Percentiles rank a stretch among this genome's conserved stretches.
These are phyloP conservation scores for Bonia amplexicaulis DNA, from an alignment of 176 grass and related monocot genomes.

Conservation along the genomic window DNA sequence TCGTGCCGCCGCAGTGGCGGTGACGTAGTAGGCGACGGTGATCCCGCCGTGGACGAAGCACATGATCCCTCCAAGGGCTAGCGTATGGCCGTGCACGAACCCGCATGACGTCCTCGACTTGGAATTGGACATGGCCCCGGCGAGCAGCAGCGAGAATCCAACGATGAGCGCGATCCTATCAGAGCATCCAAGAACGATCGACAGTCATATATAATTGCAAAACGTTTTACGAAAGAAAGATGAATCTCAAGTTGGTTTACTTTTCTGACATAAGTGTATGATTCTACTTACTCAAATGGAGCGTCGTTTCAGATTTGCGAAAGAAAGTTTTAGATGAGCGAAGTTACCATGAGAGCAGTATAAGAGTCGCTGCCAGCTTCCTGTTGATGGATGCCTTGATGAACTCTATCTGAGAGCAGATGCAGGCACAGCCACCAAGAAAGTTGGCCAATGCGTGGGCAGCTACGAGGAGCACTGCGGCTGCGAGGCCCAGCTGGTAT, in stretches of 20 bases:
- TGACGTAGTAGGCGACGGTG: constrained; percentile 65
- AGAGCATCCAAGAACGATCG: not conserved
- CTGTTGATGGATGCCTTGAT: constrained; percentile 61
- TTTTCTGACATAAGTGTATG: not conserved
- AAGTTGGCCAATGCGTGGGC: constrained; percentile 73
- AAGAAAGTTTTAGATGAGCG: not conserved
- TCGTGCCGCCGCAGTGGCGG: constrained; percentile 30
- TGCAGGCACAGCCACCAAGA: constrained; percentile 73
- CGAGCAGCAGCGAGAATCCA: constrained; percentile 71
- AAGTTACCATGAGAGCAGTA: constrained; percentile 80
- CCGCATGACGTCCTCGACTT: constrained; percentile 54
- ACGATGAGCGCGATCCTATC: constrained; percentile 59
- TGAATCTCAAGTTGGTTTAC: not conserved
- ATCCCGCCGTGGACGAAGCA: constrained; percentile 80
- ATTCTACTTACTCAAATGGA: not conserved
- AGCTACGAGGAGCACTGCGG: constrained; percentile 60
- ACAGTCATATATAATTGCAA: not conserved
- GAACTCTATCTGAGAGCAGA: constrained; percentile 75
- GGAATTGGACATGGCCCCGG: constrained; percentile 71
- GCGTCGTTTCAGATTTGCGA: not conserved
- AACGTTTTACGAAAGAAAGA: not conserved
- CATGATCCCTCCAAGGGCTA: constrained; percentile 68
- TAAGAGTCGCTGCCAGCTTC: constrained; percentile 60
- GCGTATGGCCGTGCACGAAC: constrained; percentile 59
- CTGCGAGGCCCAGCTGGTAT: constrained; percentile 78